Conservation (phyloP, 169 alveolate genomes). For the Plasmodium ovale region DNA sequence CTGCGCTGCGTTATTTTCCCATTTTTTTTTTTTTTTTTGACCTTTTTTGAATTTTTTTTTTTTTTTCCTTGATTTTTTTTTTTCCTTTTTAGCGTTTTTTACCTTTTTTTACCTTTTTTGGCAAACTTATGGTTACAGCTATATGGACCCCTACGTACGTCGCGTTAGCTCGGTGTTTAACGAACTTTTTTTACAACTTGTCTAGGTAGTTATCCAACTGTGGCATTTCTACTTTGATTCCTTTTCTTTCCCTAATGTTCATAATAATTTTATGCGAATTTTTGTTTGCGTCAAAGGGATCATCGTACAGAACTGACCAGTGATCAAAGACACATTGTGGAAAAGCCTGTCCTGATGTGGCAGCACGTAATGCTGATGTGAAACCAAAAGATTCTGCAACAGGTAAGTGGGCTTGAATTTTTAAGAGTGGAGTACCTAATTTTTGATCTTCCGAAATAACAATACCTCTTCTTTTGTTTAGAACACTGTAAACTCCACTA, state of each 20-base stretch:
- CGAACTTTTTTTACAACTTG: conserved; percentile 96
- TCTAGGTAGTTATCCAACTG: conserved; percentile 96
- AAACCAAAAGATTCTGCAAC: conserved; percentile 99
- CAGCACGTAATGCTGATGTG: conserved; percentile 98
- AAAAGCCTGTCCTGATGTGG: conserved; percentile 99
- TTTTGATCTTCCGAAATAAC: conserved; percentile 98
- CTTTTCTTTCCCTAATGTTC: conserved; percentile 98
- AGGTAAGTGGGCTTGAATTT: conserved; percentile 98
- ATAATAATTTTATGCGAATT: conserved; percentile 94
- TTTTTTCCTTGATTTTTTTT: no score
- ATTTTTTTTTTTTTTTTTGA: no score
- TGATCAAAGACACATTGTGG: conserved; percentile 99
- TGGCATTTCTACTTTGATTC: conserved; percentile 97
- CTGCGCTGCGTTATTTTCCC: no score
- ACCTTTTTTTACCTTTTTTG: no score
- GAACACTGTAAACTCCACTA: conserved; percentile 97
- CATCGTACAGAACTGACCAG: conserved; percentile 98
- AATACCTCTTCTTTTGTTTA: conserved; percentile 98
- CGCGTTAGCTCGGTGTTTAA: no score
- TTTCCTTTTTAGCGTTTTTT: no score
- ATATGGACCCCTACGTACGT: no score
- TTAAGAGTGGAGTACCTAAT: conserved; percentile 98
- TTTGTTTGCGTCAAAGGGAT: conserved; percentile 98
- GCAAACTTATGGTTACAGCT: no score
- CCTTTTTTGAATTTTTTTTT: no score